A percentile compares a stretch with the other conserved stretches of the same genome.
Conservation (phyloP, 768 basidiomycete species). For the Leccinum broughii region DNA sequence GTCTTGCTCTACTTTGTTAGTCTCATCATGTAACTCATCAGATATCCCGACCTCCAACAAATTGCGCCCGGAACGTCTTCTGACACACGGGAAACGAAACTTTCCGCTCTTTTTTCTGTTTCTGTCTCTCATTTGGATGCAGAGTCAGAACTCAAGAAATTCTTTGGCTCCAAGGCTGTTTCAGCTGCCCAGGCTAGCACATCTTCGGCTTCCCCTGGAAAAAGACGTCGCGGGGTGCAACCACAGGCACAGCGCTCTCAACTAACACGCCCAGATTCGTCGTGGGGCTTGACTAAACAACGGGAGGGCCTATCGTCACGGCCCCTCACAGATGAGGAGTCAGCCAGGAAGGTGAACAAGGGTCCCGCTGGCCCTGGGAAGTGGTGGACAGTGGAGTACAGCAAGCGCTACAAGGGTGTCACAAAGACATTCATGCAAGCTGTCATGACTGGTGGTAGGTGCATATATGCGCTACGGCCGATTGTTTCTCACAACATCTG, state of each 20-base stretch:
- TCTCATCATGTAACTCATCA: slow-evolving; percentile 21
- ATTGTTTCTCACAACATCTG: neutral
- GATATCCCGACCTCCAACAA: slow-evolving; percentile 55
- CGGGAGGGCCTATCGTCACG: slow-evolving; percentile 75
- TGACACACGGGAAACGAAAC: slow-evolving; percentile 32
- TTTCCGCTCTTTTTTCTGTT: slow-evolving; percentile 69
- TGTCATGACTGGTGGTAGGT: slow-evolving; percentile 79
- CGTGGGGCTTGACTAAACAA: slow-evolving; percentile 71
- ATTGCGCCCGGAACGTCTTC: slow-evolving; percentile 25
- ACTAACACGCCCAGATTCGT: slow-evolving; percentile 72
- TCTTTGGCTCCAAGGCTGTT: slow-evolving; percentile 92
- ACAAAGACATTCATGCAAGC: slow-evolving; percentile 79
- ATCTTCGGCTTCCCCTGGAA: slow-evolving; percentile 35
- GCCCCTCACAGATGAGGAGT: slow-evolving; percentile 55
- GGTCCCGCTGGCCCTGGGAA: slow-evolving; percentile 55
- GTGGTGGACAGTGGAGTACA: slow-evolving; percentile 91
- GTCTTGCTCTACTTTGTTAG: neutral
- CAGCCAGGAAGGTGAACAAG: slow-evolving; percentile 43
- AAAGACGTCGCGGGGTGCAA: slow-evolving; percentile 38
- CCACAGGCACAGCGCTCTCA: slow-evolving; percentile 55
- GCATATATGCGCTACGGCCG: neutral
- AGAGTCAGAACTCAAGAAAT: slow-evolving; percentile 88
- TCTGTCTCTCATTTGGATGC: slow-evolving; percentile 80
- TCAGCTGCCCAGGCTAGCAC: slow-evolving; percentile 51
- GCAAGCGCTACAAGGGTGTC: slow-evolving; percentile 77